Evolutionary conservation across 805 yeast genomes (phyloP).

Genomic region (Ogataea pini): DNA sequence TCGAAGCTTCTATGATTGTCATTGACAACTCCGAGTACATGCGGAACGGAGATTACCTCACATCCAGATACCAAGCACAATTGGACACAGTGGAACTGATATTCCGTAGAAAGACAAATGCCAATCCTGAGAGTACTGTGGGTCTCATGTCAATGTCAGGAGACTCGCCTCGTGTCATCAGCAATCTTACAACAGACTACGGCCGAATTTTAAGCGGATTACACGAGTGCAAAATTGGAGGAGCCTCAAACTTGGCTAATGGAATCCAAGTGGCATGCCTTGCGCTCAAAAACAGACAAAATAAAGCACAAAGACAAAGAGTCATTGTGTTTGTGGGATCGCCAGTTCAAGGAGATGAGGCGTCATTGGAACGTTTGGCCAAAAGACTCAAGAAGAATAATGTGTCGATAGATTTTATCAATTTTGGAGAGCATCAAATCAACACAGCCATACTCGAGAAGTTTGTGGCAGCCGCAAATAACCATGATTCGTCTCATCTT

Average conservation of each 20-base stretch:
- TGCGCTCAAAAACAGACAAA: constrained; percentile 94
- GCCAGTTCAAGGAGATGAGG: constrained; percentile 69
- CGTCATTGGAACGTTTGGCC: constrained; percentile 79
- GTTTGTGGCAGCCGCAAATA: constrained; percentile 72
- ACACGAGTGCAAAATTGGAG: constrained; percentile 74
- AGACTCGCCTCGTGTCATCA: constrained; percentile 78
- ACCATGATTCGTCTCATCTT: constrained; percentile 75
- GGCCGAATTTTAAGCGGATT: constrained; percentile 84
- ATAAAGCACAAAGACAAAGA: constrained; percentile 88
- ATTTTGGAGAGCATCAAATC: constrained; percentile 83
- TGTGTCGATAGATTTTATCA: constrained; percentile 84
- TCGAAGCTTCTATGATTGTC: constrained; percentile 94
- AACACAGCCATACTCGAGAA: constrained; percentile 80
- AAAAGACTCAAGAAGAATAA: constrained; percentile 92
- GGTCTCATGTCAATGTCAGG: constrained; percentile 92
- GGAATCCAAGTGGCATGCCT: constrained; percentile 92
- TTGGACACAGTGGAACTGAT: constrained; percentile 84
- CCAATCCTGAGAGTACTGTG: constrained; percentile 93
- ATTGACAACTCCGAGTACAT: constrained; percentile 95
- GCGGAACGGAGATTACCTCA: constrained; percentile 91
- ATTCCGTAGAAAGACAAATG: constrained; percentile 79
- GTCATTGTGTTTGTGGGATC: constrained; percentile 87
- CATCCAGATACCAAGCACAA: constrained; percentile 90
- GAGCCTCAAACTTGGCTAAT: constrained; percentile 66
- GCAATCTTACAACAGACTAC: constrained; percentile 82